Evolutionary conservation across 495 filamentous ascomycete genomes (phyloP).

Genomic region (Choiromyces venosus): DNA sequence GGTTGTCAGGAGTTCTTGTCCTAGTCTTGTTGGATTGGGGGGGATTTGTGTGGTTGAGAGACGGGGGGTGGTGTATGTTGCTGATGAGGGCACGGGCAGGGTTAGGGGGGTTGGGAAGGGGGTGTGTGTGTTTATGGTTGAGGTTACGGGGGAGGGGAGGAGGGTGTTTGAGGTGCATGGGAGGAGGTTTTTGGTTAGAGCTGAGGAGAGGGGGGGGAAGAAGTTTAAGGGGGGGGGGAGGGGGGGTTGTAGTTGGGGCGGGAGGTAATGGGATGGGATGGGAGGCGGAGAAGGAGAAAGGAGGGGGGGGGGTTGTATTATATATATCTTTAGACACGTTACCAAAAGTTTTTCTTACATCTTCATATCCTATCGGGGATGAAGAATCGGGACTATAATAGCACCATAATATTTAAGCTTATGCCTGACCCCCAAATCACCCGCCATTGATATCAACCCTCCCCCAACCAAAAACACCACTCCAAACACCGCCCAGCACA

Average conservation of each 20-base stretch:
- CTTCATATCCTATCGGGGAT: no score
- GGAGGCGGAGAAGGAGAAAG: slow-evolving; percentile 54
- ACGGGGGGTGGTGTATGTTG: not conserved
- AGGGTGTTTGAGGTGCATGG: slow-evolving; percentile 60
- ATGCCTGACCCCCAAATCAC: no score
- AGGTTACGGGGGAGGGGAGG: slow-evolving; percentile 60
- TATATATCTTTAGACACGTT: no score
- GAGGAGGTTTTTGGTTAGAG: slow-evolving; percentile 31
- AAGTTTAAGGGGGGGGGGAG: slow-evolving; percentile 2
- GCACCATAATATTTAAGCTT: no score
- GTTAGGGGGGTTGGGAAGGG: not conserved
- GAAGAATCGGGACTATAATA: no score
- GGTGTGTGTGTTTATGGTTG: slow-evolving; percentile 39
- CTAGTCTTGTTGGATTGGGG: slow-evolving; percentile 47
- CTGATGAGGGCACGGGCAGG: not conserved
- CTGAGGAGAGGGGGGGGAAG: not conserved
- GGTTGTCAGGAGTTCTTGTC: not conserved
- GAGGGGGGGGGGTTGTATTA: slow-evolving; percentile 9
- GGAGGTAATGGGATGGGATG: slow-evolving; percentile 44
- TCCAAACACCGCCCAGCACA: no score
- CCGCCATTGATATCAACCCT: no score
- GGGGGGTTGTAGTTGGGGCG: slow-evolving; percentile 47
- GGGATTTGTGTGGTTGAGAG: slow-evolving; percentile 44
- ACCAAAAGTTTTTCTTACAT: no score
- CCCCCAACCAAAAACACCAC: no score